Conservation (phyloP, 75 land plant species). For the Pinus albicaulis region DNA sequence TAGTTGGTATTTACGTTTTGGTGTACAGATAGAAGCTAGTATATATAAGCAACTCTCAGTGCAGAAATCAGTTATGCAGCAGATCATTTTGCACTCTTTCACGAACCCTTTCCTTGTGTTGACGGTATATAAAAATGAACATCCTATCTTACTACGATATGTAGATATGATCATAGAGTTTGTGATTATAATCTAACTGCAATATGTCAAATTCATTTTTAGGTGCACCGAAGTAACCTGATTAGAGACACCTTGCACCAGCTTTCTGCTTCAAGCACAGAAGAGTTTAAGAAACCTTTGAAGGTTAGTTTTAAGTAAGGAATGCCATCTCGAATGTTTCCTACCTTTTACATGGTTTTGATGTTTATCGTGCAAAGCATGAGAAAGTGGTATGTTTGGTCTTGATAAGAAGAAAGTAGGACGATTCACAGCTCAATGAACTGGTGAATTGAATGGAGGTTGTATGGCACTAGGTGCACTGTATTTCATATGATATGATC, state of each 20-base stretch:
- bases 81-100: constrained; percentile 15
- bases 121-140: constrained; percentile 15
- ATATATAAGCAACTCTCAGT: constrained; percentile 20
- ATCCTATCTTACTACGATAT: neutral
- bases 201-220: neutral
- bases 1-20: neutral
- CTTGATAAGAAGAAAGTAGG: neutral
- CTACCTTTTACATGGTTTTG: neutral
- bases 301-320: constrained; percentile 18
- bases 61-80: constrained; percentile 22
- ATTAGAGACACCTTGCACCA: constrained; percentile 33
- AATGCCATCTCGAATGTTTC: neutral
- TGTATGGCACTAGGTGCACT: neutral
- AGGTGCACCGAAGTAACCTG: constrained; percentile 31
- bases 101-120: constrained; percentile 32
- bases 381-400: neutral
- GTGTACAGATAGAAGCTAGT: constrained; percentile 32
- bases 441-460: neutral
- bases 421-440: neutral
- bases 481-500: neutral
- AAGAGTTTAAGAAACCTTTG: constrained; percentile 36
- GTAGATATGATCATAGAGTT: neutral
- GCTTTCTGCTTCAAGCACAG: constrained; percentile 11
- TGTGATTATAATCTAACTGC: neutral
- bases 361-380: neutral